Evolutionary conservation across 2,329 filamentous ascomycete species (phyloP).

Genomic region (Mollisiaceae sp.): DNA sequence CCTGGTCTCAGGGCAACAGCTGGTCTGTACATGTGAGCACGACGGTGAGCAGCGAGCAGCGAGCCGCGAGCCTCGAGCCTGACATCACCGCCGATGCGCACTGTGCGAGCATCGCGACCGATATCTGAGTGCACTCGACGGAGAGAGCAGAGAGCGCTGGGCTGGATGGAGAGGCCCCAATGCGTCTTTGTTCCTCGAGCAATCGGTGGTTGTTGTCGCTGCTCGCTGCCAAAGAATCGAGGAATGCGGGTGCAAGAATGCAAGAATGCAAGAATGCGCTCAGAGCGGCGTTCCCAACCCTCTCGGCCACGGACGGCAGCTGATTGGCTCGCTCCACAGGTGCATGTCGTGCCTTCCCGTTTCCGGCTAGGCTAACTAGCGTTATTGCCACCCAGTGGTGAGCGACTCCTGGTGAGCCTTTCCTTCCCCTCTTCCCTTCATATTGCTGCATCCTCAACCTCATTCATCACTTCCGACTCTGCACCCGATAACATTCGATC

Average conservation of each 20-base stretch:
- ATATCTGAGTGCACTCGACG: not conserved
- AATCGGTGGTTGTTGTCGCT: constrained; percentile 5
- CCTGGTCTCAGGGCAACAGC: not conserved
- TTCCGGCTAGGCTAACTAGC: not conserved
- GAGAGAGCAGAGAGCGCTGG: not conserved
- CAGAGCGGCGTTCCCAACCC: not conserved
- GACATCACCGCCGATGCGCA: no score
- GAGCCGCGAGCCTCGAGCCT: no score
- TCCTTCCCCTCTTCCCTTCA: constrained; percentile 14
- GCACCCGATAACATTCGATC: constrained; percentile 15
- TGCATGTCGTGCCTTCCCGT: not conserved
- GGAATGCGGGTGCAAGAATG: not conserved
- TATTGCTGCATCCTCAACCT: constrained; percentile 10
- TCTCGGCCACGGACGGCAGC: not conserved
- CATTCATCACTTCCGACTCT: constrained; percentile 2
- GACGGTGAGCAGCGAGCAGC: not conserved
- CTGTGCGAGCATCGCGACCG: not conserved
- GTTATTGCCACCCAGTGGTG: not conserved
- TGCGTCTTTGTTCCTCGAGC: constrained; percentile 7
- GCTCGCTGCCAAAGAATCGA: constrained; percentile 1
- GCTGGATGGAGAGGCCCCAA: not conserved
- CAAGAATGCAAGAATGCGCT: constrained; percentile 9
- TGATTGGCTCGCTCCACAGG: not conserved
- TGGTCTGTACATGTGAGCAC: constrained; percentile 14
- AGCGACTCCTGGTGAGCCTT: not conserved